phyloP scores from a whole-genome alignment of 2,329 filamentous ascomycete species.

The Aureobasidium sp. region DNA sequence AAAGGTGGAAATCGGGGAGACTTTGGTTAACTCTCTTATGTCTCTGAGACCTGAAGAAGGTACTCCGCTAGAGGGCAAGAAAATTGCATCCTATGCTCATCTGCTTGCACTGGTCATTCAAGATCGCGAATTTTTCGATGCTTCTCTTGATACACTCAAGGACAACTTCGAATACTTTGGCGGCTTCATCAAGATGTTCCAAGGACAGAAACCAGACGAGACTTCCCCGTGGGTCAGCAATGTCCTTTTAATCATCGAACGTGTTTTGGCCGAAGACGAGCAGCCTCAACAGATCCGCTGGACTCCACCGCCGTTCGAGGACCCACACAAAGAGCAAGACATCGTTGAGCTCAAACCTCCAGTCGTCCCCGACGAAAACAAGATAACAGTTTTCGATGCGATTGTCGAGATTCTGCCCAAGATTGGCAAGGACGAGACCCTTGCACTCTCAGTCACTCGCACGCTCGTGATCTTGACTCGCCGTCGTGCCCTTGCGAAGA shows the following conservation, averaged over 20 bases:
- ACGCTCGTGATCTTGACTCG: constrained; percentile 85
- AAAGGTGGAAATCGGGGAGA: constrained; percentile 71
- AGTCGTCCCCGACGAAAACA: constrained; percentile 58
- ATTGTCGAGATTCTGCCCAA: constrained; percentile 79
- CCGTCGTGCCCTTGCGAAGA: constrained; percentile 63
- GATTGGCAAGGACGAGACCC: constrained; percentile 76
- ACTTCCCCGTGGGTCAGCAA: constrained; percentile 90
- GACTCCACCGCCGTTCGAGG: constrained; percentile 44
- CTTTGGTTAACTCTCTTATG: constrained; percentile 75
- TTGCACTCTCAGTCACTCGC: constrained; percentile 76
- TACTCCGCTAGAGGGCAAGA: constrained; percentile 51
- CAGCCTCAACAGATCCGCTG: constrained; percentile 69
- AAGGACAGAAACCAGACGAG: constrained; percentile 63
- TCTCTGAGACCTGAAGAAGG: constrained; percentile 47
- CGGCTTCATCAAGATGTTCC: constrained; percentile 66
- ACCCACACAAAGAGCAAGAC: constrained; percentile 35
- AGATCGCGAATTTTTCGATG: constrained; percentile 71
- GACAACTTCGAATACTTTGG: constrained; percentile 71
- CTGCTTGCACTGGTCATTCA: constrained; percentile 82
- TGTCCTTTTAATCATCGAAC: constrained; percentile 82
- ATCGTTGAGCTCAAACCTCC: constrained; percentile 54
- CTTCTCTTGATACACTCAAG: constrained; percentile 66
- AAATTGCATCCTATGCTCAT: constrained; percentile 87
- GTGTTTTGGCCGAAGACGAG: constrained; percentile 80
- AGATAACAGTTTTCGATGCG: constrained; percentile 63